Percentiles rank a stretch among this genome's conserved stretches.
These are phyloP conservation scores for Rhynchosporium agropyri DNA, from an alignment of 2,329 filamentous ascomycete species.

Conservation along the genomic window DNA sequence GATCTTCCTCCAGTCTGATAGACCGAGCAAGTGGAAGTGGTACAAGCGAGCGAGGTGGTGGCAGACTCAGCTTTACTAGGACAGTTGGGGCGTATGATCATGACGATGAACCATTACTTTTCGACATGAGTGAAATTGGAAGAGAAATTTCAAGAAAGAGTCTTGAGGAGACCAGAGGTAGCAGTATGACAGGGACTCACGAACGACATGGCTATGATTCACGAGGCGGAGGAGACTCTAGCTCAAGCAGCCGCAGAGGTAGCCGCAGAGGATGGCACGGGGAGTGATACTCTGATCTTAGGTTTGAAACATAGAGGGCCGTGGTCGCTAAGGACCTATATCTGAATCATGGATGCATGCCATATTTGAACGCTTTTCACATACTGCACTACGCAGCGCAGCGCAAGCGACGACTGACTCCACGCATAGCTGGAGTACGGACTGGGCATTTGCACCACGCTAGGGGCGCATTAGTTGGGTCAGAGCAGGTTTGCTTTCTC, in stretches of 20 bases:
- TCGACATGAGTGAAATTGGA: constrained; percentile 73
- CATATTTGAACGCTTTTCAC: constrained; percentile 31
- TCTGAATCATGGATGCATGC: constrained; percentile 34
- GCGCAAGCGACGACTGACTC: constrained; percentile 9
- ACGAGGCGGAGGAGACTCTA: constrained; percentile 38
- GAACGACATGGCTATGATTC: constrained; percentile 35
- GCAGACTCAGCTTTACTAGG: constrained; percentile 50
- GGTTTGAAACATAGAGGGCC: constrained; percentile 19
- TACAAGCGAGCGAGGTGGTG: constrained; percentile 44
- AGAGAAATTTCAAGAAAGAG: constrained; percentile 56
- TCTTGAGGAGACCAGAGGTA: constrained; percentile 50
- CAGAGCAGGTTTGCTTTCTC: neutral
- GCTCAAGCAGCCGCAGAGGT: constrained; percentile 38
- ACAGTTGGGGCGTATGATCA: constrained; percentile 50
- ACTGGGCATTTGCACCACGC: constrained; percentile 6
- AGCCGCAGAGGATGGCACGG: constrained; percentile 39
- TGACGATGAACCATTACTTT: constrained; percentile 71
- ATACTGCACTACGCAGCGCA: constrained; percentile 25
- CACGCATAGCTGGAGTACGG: constrained; percentile 25
- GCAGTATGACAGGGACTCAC: constrained; percentile 21
- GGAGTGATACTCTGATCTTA: constrained; percentile 23
- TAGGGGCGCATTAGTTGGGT: neutral
- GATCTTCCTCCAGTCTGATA: constrained; percentile 43
- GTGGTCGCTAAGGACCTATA: constrained; percentile 24
- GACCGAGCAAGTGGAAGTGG: constrained; percentile 41